phyloP scores from a whole-genome alignment of 2,329 filamentous ascomycete species.

The Epichloe glyceriae region DNA sequence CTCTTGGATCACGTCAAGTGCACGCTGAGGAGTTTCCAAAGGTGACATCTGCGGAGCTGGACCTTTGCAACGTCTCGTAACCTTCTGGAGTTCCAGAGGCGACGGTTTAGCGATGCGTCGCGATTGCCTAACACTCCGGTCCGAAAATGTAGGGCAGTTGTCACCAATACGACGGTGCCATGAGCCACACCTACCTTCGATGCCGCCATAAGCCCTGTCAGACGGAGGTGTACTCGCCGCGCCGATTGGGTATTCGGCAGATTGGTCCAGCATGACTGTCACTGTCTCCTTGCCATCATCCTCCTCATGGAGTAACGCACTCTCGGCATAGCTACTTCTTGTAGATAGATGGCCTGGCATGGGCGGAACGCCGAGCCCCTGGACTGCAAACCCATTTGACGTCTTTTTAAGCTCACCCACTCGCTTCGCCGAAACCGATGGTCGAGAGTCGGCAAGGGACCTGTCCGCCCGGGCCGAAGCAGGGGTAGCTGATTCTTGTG shows the following conservation, averaged over 20 bases:
- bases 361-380: neutral
- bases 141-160: slow-evolving; percentile 44
- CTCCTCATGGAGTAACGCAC: slow-evolving; percentile 6
- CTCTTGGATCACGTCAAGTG: slow-evolving; percentile 35
- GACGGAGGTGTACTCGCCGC: neutral
- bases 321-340: neutral
- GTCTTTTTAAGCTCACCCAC: neutral
- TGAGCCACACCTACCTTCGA: slow-evolving; percentile 8
- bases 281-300: slow-evolving; percentile 24
- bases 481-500: neutral
- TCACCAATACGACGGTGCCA: slow-evolving; percentile 50
- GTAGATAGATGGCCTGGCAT: neutral
- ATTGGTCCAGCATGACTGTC: slow-evolving; percentile 31
- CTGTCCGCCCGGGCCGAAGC: neutral
- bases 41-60: slow-evolving; percentile 37
- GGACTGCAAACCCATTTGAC: neutral
- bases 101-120: slow-evolving; percentile 44
- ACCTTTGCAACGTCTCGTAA: slow-evolving; percentile 29
- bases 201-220: slow-evolving; percentile 6
- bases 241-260: slow-evolving; percentile 7
- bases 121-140: slow-evolving; percentile 30
- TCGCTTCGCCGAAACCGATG: neutral
- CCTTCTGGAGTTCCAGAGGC: slow-evolving; percentile 36
- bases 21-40: slow-evolving; percentile 37
- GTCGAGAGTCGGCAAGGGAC: neutral